Base-by-base conservation (phyloP, 2,329 filamentous ascomycete genomes). In the Tolypocladium nubicola region DNA sequence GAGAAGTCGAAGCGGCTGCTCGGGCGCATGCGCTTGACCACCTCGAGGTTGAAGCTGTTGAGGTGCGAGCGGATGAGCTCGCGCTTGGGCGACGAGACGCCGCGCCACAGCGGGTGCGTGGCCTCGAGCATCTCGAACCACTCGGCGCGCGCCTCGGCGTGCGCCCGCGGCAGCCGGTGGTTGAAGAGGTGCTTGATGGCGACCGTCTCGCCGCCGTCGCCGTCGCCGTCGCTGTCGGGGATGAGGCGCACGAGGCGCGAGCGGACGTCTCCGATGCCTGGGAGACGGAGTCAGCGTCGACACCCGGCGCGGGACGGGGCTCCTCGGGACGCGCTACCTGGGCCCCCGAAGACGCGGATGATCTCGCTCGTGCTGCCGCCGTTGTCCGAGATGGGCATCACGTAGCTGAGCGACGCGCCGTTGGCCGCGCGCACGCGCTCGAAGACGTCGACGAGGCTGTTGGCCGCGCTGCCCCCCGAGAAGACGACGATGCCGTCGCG, bases 331-430 rank as follows among this genome's bases (percentile, higher is more conserved):
- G 30, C 8, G 30, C 30, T 74, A 87, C 93, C 93, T 62, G 93
- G 93, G 1, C 94, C 94, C 16, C 93, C 94, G 73, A 97, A 94
- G 40, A 97, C 91, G 40, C 94, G 83, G 63, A 97, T 96, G 66
- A 97, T 77, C 75, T 97, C 93, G 50, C 90, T 96, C 2, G 91
- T 95, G 64, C 89, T 95, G 43, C 93, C 93, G 53, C 93, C 93
- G 72, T 97, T 97, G 74, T 97, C 93, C 62, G 89, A 94, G 69
- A 97, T 96, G 40, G 93, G 93, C 55, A 97, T 96, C 59, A 97
- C 85, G 71, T 96, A 95, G 72, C 84, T 90, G 47, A 95, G 74
- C 3, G 80, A 76, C 66, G 87, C 88, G 45, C 80, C 73, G 60
- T 87, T 88, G 64, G 80, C 85, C 61, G 85, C 73, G 14, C 82